Conservation (phyloP, 257 asterid genomes). For the Dorcoceras hygrometricum region DNA sequence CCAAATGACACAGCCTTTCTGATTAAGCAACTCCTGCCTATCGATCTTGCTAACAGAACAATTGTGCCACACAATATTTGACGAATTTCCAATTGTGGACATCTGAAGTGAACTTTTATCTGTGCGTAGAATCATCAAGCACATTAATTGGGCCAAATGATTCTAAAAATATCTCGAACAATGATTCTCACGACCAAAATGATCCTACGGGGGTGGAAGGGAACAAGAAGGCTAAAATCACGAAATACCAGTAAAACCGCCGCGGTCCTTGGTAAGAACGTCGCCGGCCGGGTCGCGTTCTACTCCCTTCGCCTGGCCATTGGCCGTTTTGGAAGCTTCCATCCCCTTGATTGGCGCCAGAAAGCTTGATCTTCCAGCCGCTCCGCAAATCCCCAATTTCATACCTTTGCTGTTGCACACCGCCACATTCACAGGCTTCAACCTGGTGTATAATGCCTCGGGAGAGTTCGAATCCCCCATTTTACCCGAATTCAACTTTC, state of each 20-base stretch:
- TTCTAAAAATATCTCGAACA: not conserved
- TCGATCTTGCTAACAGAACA: constrained; percentile 77
- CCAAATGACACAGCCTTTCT: constrained; percentile 97
- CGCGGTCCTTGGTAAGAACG: constrained; percentile 21
- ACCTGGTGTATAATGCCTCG: constrained; percentile 28
- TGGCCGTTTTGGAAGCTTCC: constrained; percentile 51
- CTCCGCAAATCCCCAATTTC: constrained; percentile 29
- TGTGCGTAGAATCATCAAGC: constrained; percentile 21
- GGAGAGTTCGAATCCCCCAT: constrained; percentile 25
- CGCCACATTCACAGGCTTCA: constrained; percentile 34
- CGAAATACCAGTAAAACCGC: constrained; percentile 38
- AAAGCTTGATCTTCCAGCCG: constrained; percentile 41
- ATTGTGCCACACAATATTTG: constrained; percentile 89
- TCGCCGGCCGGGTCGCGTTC: constrained; percentile 33
- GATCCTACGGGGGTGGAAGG: not conserved
- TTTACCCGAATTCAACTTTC: constrained; percentile 26
- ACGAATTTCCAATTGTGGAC: constrained; percentile 63
- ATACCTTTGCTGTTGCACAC: constrained; percentile 18
- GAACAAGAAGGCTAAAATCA: not conserved
- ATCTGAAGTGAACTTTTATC: constrained; percentile 43
- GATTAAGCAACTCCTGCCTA: constrained; percentile 81
- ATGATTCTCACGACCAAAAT: not conserved
- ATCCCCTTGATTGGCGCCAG: constrained; percentile 57
- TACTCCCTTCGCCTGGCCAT: constrained; percentile 28
- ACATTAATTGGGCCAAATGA: constrained; percentile 1